Base-by-base conservation (phyloP, 2,329 filamentous ascomycete species). In the Bipolaris zeicola region DNA sequence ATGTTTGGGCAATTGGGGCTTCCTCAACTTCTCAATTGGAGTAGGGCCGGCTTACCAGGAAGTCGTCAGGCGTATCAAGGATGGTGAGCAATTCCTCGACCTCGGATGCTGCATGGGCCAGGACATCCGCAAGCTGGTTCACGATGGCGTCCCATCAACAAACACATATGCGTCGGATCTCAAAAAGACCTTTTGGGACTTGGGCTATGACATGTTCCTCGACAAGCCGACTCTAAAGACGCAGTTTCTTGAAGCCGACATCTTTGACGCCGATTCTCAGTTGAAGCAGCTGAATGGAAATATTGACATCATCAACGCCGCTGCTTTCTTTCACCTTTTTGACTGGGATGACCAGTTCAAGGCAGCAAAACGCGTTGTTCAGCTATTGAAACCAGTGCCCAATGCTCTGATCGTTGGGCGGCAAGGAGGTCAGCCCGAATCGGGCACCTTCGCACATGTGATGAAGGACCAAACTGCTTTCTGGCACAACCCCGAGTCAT, bases 181-280 rank as follows among this genome's bases (percentile, higher is more conserved):
- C 26, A 64, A 69, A 43, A 52, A 61, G 7, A 58, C 65, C 2
- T 84, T 88, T 62, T 78, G 86, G 61, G 78, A 85, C 16, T 74
- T 84, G 16, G 85, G 85, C 18, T 86, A 74, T 52, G 67, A 74
- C 11, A 55, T 77, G 31, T 77, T 77, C 54, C 60, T 64, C 4
- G 75, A 77, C 62, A 66, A 66, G 42, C 61, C 73, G 3, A 77
- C 58, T 20, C 68, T 86, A 10, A 78, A 77, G 31, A 79, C 79
- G 1, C 77, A 74, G 1, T 86, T 87, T 62, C 76, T 87, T 37
- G 68, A 79, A 3, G 84, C 82, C 18, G 81, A 86, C 57, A 71
- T 85, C 33, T 68, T 76, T 33, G 66, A 73, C 34, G 31, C 61
- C 6, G 56, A 69, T 11, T 72, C 72, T 1, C 60, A 59, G 6